phyloP scores from a whole-genome alignment of 345 rosid genomes.

The Brassica carinata region DNA sequence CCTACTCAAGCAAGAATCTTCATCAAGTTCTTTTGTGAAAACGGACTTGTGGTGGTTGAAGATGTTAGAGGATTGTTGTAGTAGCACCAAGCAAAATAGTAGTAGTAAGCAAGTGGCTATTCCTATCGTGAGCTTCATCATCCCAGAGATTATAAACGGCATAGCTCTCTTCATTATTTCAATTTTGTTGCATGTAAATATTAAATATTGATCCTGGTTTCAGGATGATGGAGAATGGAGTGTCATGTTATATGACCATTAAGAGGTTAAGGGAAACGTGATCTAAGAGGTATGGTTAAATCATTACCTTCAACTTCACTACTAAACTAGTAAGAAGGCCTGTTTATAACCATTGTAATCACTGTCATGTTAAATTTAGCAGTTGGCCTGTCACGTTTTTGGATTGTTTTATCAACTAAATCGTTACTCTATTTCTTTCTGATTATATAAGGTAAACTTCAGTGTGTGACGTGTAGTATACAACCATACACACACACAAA shows the following conservation, averaged over 20 bases:
- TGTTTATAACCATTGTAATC: background rate
- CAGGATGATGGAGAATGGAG: no score
- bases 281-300: background rate
- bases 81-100: conserved; percentile 16
- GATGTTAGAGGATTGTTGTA: conserved; percentile 5
- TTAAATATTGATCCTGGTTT: background rate
- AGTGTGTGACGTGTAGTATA: no score
- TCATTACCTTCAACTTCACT: background rate
- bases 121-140: conserved; percentile 23
- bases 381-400: background rate
- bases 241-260: background rate
- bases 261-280: background rate
- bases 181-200: background rate
- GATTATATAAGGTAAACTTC: background rate
- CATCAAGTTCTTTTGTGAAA: conserved; percentile 49
- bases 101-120: conserved; percentile 25
- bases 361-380: background rate
- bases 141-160: background rate
- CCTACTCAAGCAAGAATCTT: conserved; percentile 55
- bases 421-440: background rate
- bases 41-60: conserved; percentile 16
- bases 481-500: no score
- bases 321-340: background rate
- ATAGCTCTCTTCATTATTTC: background rate
- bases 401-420: background rate